Evolutionary conservation across 768 basidiomycete species (phyloP), one percentile per base, ranked within the genome.

Genomic region (Chalciporus pseudorubinellus): DNA sequence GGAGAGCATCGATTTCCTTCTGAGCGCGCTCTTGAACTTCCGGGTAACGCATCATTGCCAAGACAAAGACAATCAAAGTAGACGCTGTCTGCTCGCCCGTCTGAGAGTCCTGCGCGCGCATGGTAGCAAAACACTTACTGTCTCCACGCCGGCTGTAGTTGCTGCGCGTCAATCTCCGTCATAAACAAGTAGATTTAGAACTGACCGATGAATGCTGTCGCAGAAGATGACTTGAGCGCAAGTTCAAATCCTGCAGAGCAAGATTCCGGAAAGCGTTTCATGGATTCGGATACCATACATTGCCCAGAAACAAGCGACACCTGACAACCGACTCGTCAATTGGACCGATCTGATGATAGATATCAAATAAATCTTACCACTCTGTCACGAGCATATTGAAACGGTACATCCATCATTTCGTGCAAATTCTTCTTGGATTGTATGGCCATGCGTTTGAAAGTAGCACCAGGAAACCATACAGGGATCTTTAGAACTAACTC

Each of bases 381-480:
- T 36, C 66, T 58, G 9, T 66, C 55, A 39, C 51, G 53, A 39
- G 67, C 66, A 56, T 68, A 68, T 39, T 44, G 47, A 44, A 70
- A 70, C 12, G 66, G 68, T 2, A 59, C 52, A 2, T 68, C 57
- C 28, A 64, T 50, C 68, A 70, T 70, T 22, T 61, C 58, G 24
- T 59, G 47, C 18, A 68, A 33, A 46, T 59, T 68, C 6, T 50
- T 64, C 34, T 56, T 70, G 11, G 67, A 72, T 39, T 60, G 60
- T 19, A 53, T 41, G 12, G 70, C 69, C 53, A 61, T 56, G 33
- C 63, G 61, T 53, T 58, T 70, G 29, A 69, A 55, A 14, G 51
- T 59, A 18, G 73, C 72, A 4, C 71, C 72, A 3, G 70, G 71
- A 36, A 74, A 63, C 72, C 71, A 74, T 14, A 44, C 43, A 11